Conservation (phyloP, 208 protist species). For the Leishmania major region DNA sequence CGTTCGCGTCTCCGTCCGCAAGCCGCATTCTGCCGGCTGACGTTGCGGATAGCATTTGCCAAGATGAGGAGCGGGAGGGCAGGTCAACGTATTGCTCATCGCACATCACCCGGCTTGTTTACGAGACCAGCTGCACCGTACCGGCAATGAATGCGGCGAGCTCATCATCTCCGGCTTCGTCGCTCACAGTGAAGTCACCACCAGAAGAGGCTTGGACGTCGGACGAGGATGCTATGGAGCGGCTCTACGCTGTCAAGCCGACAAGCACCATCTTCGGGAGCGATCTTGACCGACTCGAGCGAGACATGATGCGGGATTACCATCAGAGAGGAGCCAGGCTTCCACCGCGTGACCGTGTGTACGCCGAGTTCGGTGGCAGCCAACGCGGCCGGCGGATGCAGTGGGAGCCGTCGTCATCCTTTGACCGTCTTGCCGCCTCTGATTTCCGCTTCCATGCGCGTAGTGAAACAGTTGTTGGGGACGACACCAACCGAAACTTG, state of each 20-base stretch:
- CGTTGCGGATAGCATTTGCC: slow-evolving; percentile 1
- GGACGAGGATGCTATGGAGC: slow-evolving; percentile 44
- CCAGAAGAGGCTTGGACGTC: slow-evolving; percentile 27
- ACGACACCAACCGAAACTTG: slow-evolving; percentile 38
- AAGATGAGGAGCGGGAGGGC: neutral
- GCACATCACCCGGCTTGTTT: neutral
- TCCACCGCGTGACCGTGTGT: slow-evolving; percentile 58
- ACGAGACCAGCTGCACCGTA: neutral
- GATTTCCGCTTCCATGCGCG: slow-evolving; percentile 18
- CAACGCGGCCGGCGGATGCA: slow-evolving; percentile 38
- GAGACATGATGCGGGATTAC: slow-evolving; percentile 75
- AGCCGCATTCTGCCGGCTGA: slow-evolving; percentile 16
- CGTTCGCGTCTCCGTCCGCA: slow-evolving; percentile 3
- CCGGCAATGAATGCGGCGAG: slow-evolving; percentile 15
- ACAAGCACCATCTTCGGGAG: slow-evolving; percentile 70
- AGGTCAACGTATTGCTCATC: neutral
- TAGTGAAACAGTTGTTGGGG: slow-evolving; percentile 31
- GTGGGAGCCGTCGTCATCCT: slow-evolving; percentile 72
- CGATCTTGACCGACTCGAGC: slow-evolving; percentile 80
- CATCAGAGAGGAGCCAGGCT: slow-evolving; percentile 54
- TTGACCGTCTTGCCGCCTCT: slow-evolving; percentile 32
- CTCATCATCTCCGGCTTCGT: slow-evolving; percentile 16
- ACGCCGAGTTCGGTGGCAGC: slow-evolving; percentile 48
- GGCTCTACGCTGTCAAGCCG: slow-evolving; percentile 49
- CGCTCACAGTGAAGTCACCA: slow-evolving; percentile 12